Evolutionary conservation across 805 yeast species (phyloP).

Genomic region (Kodamaea leandrae): DNA sequence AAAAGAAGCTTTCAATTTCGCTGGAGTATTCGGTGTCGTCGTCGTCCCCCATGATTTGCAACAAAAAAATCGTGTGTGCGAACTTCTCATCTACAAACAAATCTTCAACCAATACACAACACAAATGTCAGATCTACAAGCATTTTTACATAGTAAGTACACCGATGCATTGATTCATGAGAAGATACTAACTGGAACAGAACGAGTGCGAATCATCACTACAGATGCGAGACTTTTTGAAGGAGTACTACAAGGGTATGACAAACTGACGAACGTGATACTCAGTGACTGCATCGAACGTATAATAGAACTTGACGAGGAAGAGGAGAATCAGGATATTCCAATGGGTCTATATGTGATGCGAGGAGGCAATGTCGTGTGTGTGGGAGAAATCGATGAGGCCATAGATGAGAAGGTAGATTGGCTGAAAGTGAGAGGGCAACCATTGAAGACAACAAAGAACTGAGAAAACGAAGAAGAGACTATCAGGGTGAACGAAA

Average conservation of each 20-base stretch:
- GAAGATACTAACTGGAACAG: constrained; percentile 27
- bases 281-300: constrained; percentile 52
- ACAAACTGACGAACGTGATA: constrained; percentile 60
- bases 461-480: constrained; percentile 15
- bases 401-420: constrained; percentile 39
- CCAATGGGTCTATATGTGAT: constrained; percentile 50
- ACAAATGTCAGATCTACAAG: constrained; percentile 15
- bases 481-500: not conserved
- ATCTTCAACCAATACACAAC: not conserved
- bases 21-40: constrained; percentile 24
- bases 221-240: constrained; percentile 54
- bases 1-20: constrained; percentile 15
- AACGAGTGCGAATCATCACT: constrained; percentile 53
- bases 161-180: not conserved
- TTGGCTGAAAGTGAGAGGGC: constrained; percentile 37
- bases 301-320: constrained; percentile 42
- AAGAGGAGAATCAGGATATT: constrained; percentile 38
- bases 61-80: constrained; percentile 4
- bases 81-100: not conserved
- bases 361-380: constrained; percentile 58
- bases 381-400: constrained; percentile 53
- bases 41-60: constrained; percentile 4
- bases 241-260: constrained; percentile 54
- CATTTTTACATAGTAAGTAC: constrained; percentile 15
- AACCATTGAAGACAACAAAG: constrained; percentile 36